phyloP scores from a whole-genome alignment of 352 stramenopile species.

The Phytophthora constricta region DNA sequence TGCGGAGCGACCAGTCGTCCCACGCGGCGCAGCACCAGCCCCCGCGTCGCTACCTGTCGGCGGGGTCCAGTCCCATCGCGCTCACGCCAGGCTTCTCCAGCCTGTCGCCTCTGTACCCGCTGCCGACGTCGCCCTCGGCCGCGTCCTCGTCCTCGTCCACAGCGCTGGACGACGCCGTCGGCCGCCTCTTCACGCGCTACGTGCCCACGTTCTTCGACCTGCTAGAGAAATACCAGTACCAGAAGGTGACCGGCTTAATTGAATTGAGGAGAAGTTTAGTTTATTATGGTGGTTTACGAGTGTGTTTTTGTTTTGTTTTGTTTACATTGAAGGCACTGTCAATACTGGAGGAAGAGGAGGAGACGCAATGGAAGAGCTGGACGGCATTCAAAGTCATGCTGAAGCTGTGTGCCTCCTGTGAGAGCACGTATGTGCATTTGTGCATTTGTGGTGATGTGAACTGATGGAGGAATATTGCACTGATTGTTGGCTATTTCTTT shows the following conservation, averaged over 20 bases:
- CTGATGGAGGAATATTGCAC: not conserved
- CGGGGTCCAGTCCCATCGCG: slow-evolving; percentile 49
- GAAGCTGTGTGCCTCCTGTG: slow-evolving; percentile 64
- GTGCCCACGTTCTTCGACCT: slow-evolving; percentile 67
- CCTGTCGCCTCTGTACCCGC: slow-evolving; percentile 52
- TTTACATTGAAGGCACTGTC: slow-evolving; percentile 39
- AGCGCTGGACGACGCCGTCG: slow-evolving; percentile 53
- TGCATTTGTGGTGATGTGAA: not conserved
- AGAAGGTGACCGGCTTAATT: too few relatives aligned
- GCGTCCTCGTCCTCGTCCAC: slow-evolving; percentile 27
- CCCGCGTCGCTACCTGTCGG: slow-evolving; percentile 40
- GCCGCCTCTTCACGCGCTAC: slow-evolving; percentile 57
- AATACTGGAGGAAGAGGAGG: slow-evolving; percentile 48
- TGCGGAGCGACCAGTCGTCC: slow-evolving; percentile 31
- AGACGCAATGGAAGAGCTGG: slow-evolving; percentile 59
- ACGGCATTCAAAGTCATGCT: slow-evolving; percentile 60
- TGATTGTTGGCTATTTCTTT: slow-evolving; percentile 11
- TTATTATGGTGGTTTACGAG: not conserved
- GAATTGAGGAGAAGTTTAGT: not conserved
- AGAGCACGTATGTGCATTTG: slow-evolving; percentile 69
- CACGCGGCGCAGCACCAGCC: slow-evolving; percentile 20
- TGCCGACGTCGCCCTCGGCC: slow-evolving; percentile 31
- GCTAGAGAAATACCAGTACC: slow-evolving; percentile 67
- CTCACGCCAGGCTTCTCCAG: slow-evolving; percentile 53
- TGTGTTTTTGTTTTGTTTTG: not conserved